These are phyloP conservation scores for Cercospora sp. DNA, from an alignment of 2,329 filamentous ascomycete genomes.

Conservation along the genomic window DNA sequence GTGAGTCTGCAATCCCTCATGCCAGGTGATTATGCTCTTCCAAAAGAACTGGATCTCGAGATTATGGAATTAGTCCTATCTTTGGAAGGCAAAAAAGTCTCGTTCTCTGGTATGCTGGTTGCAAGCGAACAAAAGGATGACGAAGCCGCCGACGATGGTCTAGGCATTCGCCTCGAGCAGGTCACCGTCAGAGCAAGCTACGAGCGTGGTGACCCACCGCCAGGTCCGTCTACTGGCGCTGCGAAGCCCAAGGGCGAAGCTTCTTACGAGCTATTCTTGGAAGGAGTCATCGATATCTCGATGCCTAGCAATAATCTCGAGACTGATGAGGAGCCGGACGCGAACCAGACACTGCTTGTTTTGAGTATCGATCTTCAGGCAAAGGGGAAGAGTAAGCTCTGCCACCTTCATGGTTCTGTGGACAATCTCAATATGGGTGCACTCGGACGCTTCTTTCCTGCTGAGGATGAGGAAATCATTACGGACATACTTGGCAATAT, in stretches of 20 bases:
- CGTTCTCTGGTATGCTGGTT: not conserved
- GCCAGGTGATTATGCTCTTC: not conserved
- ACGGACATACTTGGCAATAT: slow-evolving; percentile 8
- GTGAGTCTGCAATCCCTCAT: not conserved
- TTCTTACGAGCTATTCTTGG: not conserved
- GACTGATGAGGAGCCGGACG: not conserved
- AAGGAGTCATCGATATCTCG: slow-evolving; percentile 6
- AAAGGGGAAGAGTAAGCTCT: not conserved
- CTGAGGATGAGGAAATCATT: not conserved
- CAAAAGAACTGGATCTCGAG: not conserved
- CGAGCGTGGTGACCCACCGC: not conserved
- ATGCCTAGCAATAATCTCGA: not conserved
- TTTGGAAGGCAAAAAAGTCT: not conserved
- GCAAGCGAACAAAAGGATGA: not conserved
- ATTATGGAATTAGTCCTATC: not conserved
- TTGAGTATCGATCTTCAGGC: not conserved
- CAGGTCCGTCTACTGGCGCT: not conserved
- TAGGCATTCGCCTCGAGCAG: slow-evolving; percentile 2
- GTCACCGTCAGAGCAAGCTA: not conserved
- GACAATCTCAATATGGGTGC: not conserved
- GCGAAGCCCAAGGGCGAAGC: not conserved
- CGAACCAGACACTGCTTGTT: not conserved
- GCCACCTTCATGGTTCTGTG: not conserved
- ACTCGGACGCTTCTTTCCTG: slow-evolving; percentile 5
- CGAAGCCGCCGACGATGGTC: not conserved